Evolutionary conservation across 106 monocot species (phyloP).

Genomic region (Acanthochlamys bracteata): DNA sequence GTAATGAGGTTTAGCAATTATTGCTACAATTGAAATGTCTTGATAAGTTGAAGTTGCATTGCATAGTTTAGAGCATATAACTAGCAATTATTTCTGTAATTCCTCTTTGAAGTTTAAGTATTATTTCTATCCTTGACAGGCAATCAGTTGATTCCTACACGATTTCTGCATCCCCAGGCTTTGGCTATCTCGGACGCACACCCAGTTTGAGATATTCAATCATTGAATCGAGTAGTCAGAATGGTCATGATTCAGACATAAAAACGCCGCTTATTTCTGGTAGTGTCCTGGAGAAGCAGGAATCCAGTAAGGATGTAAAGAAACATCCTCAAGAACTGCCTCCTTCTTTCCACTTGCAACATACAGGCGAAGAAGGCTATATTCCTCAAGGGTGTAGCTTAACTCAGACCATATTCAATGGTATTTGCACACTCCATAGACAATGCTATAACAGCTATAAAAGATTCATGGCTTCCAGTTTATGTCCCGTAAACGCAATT

Average conservation of each 20-base stretch:
- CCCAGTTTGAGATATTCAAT: slow-evolving; percentile 11
- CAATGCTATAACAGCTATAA: background rate
- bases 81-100: too few species aligned
- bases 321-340: background rate
- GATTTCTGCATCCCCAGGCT: slow-evolving; percentile 29
- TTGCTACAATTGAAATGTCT: too few species aligned
- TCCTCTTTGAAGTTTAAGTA: too few species aligned
- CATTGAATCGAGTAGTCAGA: slow-evolving; percentile 10
- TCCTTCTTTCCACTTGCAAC: slow-evolving; percentile 14
- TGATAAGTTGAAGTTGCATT: too few species aligned
- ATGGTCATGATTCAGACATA: slow-evolving; percentile 6
- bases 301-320: slow-evolving; percentile 6
- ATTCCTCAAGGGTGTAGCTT: slow-evolving; percentile 53
- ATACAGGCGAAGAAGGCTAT: slow-evolving; percentile 22
- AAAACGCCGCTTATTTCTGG: slow-evolving; percentile 19
- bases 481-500: background rate
- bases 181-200: slow-evolving; percentile 19
- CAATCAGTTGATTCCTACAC: slow-evolving; percentile 28
- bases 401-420: slow-evolving; percentile 85
- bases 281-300: background rate
- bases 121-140: too few species aligned
- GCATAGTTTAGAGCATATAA: too few species aligned
- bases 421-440: slow-evolving; percentile 19
- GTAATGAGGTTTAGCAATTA: too few species aligned
- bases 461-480: background rate